Evolutionary conservation across 768 basidiomycete genomes (phyloP).

Genomic region (Pulveroboletus ravenelii): DNA sequence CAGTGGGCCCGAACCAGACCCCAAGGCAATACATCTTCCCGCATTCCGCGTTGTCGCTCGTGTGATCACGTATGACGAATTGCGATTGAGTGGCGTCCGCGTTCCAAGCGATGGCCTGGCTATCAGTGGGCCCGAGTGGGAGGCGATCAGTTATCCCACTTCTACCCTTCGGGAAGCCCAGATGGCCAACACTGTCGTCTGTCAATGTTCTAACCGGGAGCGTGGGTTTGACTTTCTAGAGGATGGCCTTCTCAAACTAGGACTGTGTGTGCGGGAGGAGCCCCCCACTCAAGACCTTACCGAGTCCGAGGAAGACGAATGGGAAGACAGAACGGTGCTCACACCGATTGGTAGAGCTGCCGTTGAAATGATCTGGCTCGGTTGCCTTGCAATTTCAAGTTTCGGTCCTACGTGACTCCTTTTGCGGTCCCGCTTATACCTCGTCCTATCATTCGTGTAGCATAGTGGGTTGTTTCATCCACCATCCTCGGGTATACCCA

Average conservation of each 20-base stretch:
- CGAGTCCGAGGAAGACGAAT: slow-evolving; percentile 39
- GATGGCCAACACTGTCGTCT: slow-evolving; percentile 45
- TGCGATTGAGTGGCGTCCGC: slow-evolving; percentile 69
- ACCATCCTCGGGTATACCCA: neutral
- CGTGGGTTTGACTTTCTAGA: slow-evolving; percentile 74
- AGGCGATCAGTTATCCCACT: slow-evolving; percentile 35
- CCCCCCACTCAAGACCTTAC: slow-evolving; percentile 2
- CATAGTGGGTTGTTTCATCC: slow-evolving; percentile 8
- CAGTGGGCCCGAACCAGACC: slow-evolving; percentile 28
- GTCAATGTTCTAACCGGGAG: slow-evolving; percentile 56
- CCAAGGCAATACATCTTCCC: slow-evolving; percentile 49
- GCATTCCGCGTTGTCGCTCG: slow-evolving; percentile 74
- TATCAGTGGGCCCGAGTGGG: slow-evolving; percentile 57
- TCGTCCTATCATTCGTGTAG: slow-evolving; percentile 5
- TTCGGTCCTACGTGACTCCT: slow-evolving; percentile 27
- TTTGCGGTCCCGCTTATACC: neutral
- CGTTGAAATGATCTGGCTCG: slow-evolving; percentile 53
- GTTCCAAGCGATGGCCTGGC: slow-evolving; percentile 68
- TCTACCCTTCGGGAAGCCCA: slow-evolving; percentile 32
- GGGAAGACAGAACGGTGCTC: slow-evolving; percentile 38
- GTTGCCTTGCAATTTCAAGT: slow-evolving; percentile 47
- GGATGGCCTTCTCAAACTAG: slow-evolving; percentile 73
- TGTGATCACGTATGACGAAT: slow-evolving; percentile 65
- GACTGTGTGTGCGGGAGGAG: slow-evolving; percentile 46
- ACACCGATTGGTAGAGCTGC: slow-evolving; percentile 47